phyloP scores from a whole-genome alignment of 441 rosid genomes.

The Pelargonium citronellum region DNA sequence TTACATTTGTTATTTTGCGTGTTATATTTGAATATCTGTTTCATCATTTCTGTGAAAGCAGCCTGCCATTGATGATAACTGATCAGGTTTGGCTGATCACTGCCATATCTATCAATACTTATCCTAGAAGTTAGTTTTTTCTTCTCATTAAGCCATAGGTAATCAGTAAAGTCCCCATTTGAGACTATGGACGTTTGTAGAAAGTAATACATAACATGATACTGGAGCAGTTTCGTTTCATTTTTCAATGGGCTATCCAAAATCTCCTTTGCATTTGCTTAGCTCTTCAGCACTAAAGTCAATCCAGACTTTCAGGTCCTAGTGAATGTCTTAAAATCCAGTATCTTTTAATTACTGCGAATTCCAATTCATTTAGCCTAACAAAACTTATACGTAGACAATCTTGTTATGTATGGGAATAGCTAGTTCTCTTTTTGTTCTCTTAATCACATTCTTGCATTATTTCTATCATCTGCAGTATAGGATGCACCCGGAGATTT shows the following conservation, averaged over 20 bases:
- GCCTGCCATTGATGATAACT: not conserved
- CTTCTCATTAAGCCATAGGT: not conserved
- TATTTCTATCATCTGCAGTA: conserved; percentile 53
- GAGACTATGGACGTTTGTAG: not conserved
- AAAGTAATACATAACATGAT: not conserved
- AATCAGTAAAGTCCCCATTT: not conserved
- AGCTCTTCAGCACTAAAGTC: conserved; percentile 7
- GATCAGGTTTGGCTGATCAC: no score
- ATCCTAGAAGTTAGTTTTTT: not conserved
- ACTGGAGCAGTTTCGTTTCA: not conserved
- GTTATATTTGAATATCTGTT: not conserved
- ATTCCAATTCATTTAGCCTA: not conserved
- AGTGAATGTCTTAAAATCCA: not conserved
- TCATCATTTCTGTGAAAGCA: not conserved
- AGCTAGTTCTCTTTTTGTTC: not conserved
- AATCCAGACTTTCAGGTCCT: not conserved
- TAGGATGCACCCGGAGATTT: conserved; percentile 98
- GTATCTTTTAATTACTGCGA: not conserved
- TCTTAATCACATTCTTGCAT: conserved; percentile 19
- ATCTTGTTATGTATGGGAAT: not conserved
- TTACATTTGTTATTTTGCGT: conserved; percentile 10
- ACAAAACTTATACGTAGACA: not conserved
- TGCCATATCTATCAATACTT: not conserved
- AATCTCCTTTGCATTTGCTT: not conserved
- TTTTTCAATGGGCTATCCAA: not conserved